Conservation (phyloP, 1,284 basidiomycete species). For the Fomitopsis palustris region DNA sequence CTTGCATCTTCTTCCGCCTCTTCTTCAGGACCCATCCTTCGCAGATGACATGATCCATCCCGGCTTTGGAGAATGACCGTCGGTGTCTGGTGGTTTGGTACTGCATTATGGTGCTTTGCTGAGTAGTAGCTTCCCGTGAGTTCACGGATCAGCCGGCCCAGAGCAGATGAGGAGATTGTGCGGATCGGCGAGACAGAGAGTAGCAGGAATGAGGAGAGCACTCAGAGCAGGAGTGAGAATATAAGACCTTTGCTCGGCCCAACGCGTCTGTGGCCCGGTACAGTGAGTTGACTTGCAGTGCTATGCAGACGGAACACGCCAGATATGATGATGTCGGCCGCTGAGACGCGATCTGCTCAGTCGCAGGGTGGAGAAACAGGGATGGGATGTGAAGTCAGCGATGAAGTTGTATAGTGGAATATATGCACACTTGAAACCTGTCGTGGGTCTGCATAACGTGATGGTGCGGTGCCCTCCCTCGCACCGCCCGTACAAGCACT, state of each 20-base stretch:
- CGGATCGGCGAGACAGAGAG: not conserved
- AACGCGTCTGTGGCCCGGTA: not conserved
- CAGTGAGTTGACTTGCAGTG: too few species aligned
- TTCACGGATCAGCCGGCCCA: not conserved
- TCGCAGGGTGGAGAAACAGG: too few species aligned
- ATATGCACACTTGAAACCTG: not conserved
- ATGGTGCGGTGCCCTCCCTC: not conserved
- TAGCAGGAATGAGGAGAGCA: not conserved
- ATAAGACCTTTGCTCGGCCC: not conserved
- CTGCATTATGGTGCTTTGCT: constrained; percentile 5
- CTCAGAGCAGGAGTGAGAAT: not conserved
- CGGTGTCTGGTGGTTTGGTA: constrained; percentile 9
- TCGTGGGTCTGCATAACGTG: not conserved
- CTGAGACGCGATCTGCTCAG: too few species aligned
- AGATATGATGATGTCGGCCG: too few species aligned
- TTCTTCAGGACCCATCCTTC: constrained; percentile 84
- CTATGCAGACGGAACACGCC: too few species aligned
- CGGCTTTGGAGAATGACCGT: constrained; percentile 6
- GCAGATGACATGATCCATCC: constrained; percentile 34
- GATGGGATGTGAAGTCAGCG: not conserved
- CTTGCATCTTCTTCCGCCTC: constrained; percentile 81
- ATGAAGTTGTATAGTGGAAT: not conserved
- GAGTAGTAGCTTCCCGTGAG: not conserved
- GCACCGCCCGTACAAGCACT: not conserved
- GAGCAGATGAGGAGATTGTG: not conserved